These are phyloP conservation scores for Globisporangium radiosum DNA, from an alignment of 352 stramenopile genomes.

Conservation along the genomic window DNA sequence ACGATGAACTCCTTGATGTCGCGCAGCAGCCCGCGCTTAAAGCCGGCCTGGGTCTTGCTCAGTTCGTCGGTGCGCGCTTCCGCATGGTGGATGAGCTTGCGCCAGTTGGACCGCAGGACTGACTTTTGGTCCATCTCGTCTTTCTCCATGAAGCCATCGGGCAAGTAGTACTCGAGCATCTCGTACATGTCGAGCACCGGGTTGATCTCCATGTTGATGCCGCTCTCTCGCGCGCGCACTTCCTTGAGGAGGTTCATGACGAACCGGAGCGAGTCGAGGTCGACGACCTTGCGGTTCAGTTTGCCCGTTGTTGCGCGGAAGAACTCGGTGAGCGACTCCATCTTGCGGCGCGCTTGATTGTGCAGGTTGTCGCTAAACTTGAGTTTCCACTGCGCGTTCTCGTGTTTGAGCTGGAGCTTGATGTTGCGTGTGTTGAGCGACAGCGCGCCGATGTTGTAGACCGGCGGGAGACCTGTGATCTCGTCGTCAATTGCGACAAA, in stretches of 20 bases:
- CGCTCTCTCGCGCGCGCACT: conserved; percentile 94
- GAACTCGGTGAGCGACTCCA: conserved; percentile 95
- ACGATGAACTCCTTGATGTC: conserved; percentile 96
- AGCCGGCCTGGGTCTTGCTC: conserved; percentile 92
- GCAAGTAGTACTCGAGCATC: conserved; percentile 93
- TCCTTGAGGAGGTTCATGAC: conserved; percentile 98
- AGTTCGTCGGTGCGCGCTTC: conserved; percentile 94
- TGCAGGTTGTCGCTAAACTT: conserved; percentile 97
- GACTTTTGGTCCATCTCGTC: conserved; percentile 99
- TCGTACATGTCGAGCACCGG: conserved; percentile 98
- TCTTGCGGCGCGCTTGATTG: conserved; percentile 88
- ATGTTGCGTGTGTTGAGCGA: conserved; percentile 96
- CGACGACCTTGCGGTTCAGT: conserved; percentile 91
- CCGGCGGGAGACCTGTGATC: conserved; percentile 80
- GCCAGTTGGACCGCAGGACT: conserved; percentile 95
- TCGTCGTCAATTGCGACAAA: conserved; percentile 94
- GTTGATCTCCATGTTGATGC: conserved; percentile 98
- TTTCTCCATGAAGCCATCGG: conserved; percentile 97
- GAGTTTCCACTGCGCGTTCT: conserved; percentile 96
- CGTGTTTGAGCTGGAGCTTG: conserved; percentile 94
- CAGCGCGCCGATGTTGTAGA: conserved; percentile 96
- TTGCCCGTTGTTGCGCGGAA: conserved; percentile 92
- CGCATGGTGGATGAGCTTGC: conserved; percentile 94
- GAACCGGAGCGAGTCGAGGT: conserved; percentile 95
- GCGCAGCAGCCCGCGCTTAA: conserved; percentile 93